Percentiles rank a stretch among this genome's conserved stretches.
phyloP scores from a whole-genome alignment of 805 yeast genomes.

The Candida pseudoglaebosa region DNA sequence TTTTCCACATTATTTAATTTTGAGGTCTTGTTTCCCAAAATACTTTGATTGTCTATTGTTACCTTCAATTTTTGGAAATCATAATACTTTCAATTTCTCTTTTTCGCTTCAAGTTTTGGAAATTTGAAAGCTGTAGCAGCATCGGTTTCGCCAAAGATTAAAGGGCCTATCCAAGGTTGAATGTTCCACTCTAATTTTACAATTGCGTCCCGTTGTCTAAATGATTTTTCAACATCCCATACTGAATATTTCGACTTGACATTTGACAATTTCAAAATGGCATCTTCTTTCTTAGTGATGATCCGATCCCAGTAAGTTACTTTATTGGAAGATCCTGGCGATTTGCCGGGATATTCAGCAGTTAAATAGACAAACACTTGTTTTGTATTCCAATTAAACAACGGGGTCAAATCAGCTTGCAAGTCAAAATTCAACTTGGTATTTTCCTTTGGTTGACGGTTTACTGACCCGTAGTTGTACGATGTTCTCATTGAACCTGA shows the following conservation, averaged over 20 bases:
- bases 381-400: constrained; percentile 96
- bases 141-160: constrained; percentile 58
- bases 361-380: constrained; percentile 91
- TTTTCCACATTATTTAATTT: too few species aligned
- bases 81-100: constrained; percentile 3
- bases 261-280: constrained; percentile 49
- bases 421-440: constrained; percentile 69
- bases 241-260: constrained; percentile 73
- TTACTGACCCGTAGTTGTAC: constrained; percentile 63
- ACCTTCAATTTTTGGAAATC: too few species aligned
- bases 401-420: constrained; percentile 64
- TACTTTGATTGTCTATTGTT: too few species aligned
- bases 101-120: constrained; percentile 19
- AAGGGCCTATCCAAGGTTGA: constrained; percentile 86
- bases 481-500: constrained; percentile 47
- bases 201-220: constrained; percentile 60
- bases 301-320: constrained; percentile 92
- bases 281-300: constrained; percentile 54
- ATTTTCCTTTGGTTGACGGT: constrained; percentile 72
- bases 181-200: constrained; percentile 83
- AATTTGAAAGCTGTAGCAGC: constrained; percentile 26
- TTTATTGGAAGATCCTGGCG: constrained; percentile 46
- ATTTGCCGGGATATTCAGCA: constrained; percentile 67
- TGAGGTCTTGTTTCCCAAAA: too few species aligned
- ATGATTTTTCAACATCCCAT: constrained; percentile 73